Evolutionary conservation across 1,284 basidiomycete genomes (phyloP), one percentile per base, ranked within the genome.

Genomic region (Cutaneotrichosporon cyanovorans): DNA sequence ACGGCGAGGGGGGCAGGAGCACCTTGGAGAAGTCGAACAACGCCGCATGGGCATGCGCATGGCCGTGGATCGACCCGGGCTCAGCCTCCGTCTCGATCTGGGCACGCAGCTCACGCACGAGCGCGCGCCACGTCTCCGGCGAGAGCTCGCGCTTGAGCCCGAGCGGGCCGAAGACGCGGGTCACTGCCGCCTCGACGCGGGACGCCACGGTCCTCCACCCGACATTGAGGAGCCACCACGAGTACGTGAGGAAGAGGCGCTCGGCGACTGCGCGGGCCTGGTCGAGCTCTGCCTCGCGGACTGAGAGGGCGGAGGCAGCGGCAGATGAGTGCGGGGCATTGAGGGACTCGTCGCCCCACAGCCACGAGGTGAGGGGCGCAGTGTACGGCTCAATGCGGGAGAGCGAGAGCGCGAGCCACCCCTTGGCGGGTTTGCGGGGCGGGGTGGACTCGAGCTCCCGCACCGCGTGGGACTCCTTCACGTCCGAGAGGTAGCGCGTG

Each of bases 191-290:
- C 30, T 66, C 63, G 1, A 70, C 66, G 20, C 63, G 50, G 4
- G 42, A 48, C 1, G 60, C 59, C 14, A 72, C 41, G 16, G 48
- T 54, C 32, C 57, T 60, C 70, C 70, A 72, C 1, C 70, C 70
- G 42, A 68, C 63, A 52, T 72, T 62, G 23, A 72, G 50, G 6
- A 71, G 51, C 69, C 69, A 71, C 70, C 70, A 72, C 30, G 65
- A 68, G 52, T 68, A 69, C 5, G 61, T 63, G 37, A 72, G 56
- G 57, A 69, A 72, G 42, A 66, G 42, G 40, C 62, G 56, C 48
- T 71, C 68, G 19, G 68, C 63, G 22, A 68, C 68, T 14, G 57
- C 46, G 11, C 46, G 50, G 20, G 51, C 57, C 20, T 40, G 41
- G 36, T 52, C 47, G 10, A 55, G 39, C 40, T 60, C 55, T 15